A percentile compares a stretch with the other conserved stretches of the same genome.
These are phyloP conservation scores for Vanrija sp. DNA, from an alignment of 1,284 basidiomycete genomes.

Conservation along the genomic window DNA sequence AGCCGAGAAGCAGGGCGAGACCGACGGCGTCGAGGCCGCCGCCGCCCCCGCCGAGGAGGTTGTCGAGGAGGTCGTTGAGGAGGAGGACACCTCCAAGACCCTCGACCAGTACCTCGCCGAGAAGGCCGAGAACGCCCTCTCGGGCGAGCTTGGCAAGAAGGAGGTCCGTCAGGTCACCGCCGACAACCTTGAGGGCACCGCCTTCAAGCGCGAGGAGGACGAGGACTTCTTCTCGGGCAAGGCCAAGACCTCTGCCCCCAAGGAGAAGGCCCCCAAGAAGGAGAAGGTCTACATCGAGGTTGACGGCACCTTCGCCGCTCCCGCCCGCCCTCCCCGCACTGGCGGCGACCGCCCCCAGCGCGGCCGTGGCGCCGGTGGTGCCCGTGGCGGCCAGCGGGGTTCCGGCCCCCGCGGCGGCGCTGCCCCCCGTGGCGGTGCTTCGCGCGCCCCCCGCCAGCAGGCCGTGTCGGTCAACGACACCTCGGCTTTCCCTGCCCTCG, in stretches of 20 bases:
- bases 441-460: constrained; percentile 43
- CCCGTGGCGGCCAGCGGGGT: constrained; percentile 29
- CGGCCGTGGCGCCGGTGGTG: constrained; percentile 26
- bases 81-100: constrained; percentile 79
- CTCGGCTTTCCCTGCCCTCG: constrained; percentile 75
- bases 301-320: constrained; percentile 48
- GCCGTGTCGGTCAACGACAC: constrained; percentile 68
- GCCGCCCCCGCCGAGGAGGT: constrained; percentile 31
- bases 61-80: constrained; percentile 59
- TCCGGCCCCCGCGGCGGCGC: constrained; percentile 36
- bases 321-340: constrained; percentile 31
- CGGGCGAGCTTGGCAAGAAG: constrained; percentile 25
- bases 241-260: constrained; percentile 25
- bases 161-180: constrained; percentile 31
- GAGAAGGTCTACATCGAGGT: constrained; percentile 50
- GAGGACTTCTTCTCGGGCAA: constrained; percentile 49
- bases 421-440: constrained; percentile 48
- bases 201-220: constrained; percentile 42
- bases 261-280: constrained; percentile 42
- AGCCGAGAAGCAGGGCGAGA: constrained; percentile 51
- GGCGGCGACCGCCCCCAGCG: constrained; percentile 24
- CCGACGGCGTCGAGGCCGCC: constrained; percentile 29
- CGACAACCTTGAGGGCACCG: constrained; percentile 35
- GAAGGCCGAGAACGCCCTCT: constrained; percentile 36
- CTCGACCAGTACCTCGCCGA: constrained; percentile 52